These are phyloP conservation scores for Tulasnella calospora DNA, from an alignment of 768 basidiomycete species.

Conservation along the genomic window DNA sequence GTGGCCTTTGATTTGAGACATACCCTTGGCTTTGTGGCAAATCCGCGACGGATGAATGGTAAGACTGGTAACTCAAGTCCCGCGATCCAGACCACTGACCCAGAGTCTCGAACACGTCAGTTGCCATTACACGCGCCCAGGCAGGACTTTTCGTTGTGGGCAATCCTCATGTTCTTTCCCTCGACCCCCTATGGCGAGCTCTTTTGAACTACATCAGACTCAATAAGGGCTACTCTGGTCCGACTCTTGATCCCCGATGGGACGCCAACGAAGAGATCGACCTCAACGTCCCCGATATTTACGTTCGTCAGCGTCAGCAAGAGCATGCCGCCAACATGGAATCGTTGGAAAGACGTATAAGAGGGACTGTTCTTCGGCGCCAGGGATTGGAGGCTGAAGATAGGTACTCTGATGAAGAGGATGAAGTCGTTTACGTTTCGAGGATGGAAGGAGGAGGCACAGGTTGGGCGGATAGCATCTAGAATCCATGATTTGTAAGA, in stretches of 20 bases:
- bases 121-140: constrained; percentile 17
- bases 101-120: background rate
- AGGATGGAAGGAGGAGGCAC: background rate
- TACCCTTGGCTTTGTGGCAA: constrained; percentile 25
- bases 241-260: background rate
- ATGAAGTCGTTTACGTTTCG: background rate
- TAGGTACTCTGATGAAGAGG: background rate
- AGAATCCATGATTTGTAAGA: background rate
- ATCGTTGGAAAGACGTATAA: background rate
- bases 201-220: constrained; percentile 13
- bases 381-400: background rate
- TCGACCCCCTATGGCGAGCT: constrained; percentile 9
- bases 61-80: constrained; percentile 43
- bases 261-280: background rate
- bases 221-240: constrained; percentile 3
- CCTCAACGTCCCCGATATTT: background rate
- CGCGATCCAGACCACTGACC: constrained; percentile 46
- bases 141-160: constrained; percentile 22
- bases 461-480: constrained; percentile 4
- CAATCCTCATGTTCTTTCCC: constrained; percentile 13
- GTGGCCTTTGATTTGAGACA: constrained; percentile 18
- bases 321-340: constrained; percentile 6
- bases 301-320: background rate
- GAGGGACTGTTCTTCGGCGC: background rate
- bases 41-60: constrained; percentile 27